phyloP scores from a whole-genome alignment of 352 stramenopile species.

The Pythium rishiriense region DNA sequence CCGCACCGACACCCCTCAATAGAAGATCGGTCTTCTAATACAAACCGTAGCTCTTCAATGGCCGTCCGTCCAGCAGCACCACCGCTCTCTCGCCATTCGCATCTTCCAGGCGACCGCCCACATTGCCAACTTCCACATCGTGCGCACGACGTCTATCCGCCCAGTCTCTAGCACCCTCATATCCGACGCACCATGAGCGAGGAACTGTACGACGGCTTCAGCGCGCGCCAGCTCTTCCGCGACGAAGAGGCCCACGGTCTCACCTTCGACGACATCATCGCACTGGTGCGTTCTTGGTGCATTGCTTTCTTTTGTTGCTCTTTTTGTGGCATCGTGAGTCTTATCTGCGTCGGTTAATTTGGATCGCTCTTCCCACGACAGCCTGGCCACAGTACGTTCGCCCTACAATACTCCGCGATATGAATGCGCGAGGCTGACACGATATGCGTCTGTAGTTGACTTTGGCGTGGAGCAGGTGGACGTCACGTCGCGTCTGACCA shows the following conservation, averaged over 20 bases:
- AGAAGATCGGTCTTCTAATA: conserved; percentile 20
- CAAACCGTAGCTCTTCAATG: conserved; percentile 20
- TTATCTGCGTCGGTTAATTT: background rate
- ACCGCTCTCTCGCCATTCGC: conserved; percentile 6
- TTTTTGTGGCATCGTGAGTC: too few species aligned
- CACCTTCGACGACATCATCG: conserved; percentile 88
- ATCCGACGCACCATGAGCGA: conserved; percentile 30
- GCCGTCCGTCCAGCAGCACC: conserved; percentile 15
- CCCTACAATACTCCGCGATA: background rate
- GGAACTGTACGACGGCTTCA: conserved; percentile 66
- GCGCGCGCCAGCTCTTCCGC: conserved; percentile 70
- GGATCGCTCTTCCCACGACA: too few species aligned
- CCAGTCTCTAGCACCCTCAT: conserved; percentile 7
- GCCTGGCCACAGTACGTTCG: conserved; percentile 65
- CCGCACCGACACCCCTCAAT: background rate
- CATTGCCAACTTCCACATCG: conserved; percentile 13
- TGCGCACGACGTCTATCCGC: too few species aligned
- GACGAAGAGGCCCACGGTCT: conserved; percentile 66
- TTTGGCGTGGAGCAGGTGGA: conserved; percentile 95
- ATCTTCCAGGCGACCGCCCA: background rate
- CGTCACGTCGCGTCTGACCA: conserved; percentile 85
- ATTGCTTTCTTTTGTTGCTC: background rate
- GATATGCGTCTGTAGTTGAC: conserved; percentile 53
- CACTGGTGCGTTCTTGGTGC: conserved; percentile 45
- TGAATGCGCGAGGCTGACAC: background rate